phyloP scores from a whole-genome alignment of 2,329 filamentous ascomycete species.

The Dryadomyces sulphureus region DNA sequence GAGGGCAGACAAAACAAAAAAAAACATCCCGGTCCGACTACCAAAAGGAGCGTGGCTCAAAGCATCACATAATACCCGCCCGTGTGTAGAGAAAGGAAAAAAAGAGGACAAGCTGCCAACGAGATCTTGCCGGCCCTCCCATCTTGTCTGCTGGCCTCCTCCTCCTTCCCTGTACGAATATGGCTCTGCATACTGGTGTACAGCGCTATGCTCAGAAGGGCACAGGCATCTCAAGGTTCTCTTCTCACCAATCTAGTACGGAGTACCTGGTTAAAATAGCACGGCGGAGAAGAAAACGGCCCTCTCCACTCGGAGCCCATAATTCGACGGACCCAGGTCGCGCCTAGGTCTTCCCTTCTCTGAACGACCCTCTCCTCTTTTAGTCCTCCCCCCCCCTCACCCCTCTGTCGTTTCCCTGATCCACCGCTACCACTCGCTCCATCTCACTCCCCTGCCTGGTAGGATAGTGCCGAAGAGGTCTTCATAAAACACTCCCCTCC shows the following conservation, averaged over 20 bases:
- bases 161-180: slow-evolving; percentile 34
- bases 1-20: not conserved
- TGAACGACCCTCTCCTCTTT: slow-evolving; percentile 10
- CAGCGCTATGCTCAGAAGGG: slow-evolving; percentile 18
- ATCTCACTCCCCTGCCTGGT: slow-evolving; percentile 7
- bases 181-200: slow-evolving; percentile 24
- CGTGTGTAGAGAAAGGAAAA: not conserved
- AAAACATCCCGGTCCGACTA: not conserved
- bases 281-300: slow-evolving; percentile 6
- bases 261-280: slow-evolving; percentile 3
- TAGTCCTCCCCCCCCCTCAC: slow-evolving; percentile 11
- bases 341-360: not conserved
- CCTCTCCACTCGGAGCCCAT: slow-evolving; percentile 1
- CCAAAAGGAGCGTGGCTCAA: slow-evolving; percentile 2
- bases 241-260: not conserved
- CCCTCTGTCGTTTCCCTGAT: slow-evolving; percentile 13
- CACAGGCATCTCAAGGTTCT: slow-evolving; percentile 8
- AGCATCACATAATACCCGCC: slow-evolving; percentile 2
- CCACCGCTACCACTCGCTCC: slow-evolving; percentile 22
- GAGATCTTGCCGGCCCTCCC: slow-evolving; percentile 22
- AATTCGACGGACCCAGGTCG: slow-evolving; percentile 5
- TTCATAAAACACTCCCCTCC: slow-evolving; percentile 32
- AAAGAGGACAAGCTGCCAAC: slow-evolving; percentile 10
- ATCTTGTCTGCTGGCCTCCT: too few relatives aligned
- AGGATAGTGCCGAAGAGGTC: slow-evolving; percentile 32